A percentile compares a stretch with the other conserved stretches of the same genome.
Evolutionary conservation across 768 basidiomycete species (phyloP).

Genomic region (Mycena kentingensis): DNA sequence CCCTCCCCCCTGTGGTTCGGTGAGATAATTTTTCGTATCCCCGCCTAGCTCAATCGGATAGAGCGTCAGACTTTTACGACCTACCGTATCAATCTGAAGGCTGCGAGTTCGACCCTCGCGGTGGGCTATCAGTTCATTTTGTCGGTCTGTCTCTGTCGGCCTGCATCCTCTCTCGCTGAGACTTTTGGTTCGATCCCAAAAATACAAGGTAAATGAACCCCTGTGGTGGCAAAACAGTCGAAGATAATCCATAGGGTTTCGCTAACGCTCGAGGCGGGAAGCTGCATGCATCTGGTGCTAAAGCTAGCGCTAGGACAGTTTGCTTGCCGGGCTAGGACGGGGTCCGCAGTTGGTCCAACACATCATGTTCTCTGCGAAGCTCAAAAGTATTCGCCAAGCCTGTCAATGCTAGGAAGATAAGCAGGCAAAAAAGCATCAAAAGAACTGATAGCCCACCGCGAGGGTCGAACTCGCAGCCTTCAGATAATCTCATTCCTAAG

Average conservation of each 20-base stretch:
- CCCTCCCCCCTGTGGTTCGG: no score
- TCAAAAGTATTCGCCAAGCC: background rate
- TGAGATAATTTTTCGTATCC: slow-evolving; percentile 27
- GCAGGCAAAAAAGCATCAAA: background rate
- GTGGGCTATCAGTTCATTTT: slow-evolving; percentile 50
- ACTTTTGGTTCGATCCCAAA: no score
- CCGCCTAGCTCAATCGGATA: slow-evolving; percentile 69
- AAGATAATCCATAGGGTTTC: no score
- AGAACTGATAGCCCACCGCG: slow-evolving; percentile 65
- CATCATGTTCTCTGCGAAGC: background rate
- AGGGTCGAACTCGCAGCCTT: slow-evolving; percentile 87
- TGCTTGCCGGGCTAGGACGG: no score
- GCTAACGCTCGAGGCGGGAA: no score
- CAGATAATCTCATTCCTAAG: slow-evolving; percentile 46
- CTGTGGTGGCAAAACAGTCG: no score
- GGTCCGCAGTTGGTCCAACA: no score
- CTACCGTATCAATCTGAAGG: slow-evolving; percentile 58
- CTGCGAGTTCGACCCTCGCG: slow-evolving; percentile 87
- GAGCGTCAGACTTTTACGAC: slow-evolving; percentile 62
- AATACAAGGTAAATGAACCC: no score
- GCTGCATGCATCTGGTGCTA: no score
- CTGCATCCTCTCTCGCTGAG: background rate
- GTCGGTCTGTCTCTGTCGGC: no score
- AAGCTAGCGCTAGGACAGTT: no score
- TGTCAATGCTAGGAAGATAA: background rate